Base-by-base conservation (phyloP, 164 flowering plant genomes). In the Malania oleifera region DNA sequence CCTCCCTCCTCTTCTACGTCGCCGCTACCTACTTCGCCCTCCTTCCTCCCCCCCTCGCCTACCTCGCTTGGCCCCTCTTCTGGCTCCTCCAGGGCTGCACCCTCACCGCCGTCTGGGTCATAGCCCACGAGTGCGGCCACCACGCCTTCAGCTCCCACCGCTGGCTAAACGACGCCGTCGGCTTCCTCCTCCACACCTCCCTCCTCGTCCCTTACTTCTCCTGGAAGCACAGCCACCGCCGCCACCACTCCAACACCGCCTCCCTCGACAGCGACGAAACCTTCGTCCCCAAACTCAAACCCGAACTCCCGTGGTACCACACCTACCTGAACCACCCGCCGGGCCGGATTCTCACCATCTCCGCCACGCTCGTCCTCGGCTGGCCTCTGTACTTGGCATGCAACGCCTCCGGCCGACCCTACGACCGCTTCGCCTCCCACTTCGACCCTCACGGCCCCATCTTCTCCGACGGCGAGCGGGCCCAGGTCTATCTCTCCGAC, bases 81-180 rank as follows among this genome's bases (percentile, higher is more conserved):
- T 70, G 91, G 83, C 70, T 51, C 15, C 15, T 67, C 51, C 96
- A 89, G 55, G 93, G 96, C 47, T 78, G 91, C 44, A 67, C 83
- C 48, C 74, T 82, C 19, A 86, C 93, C 7, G 93, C 91, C 0
- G 77, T 89, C 43, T 89, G 96, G 96, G 96, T 89, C 56, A 65
- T 89, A n/a, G 96, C 96, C 23, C 96, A 89, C 35, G 93, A 86
- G 59, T 89, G 96, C 43, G 96, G 96, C 58, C 93, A 89, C 74
- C 96, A 86, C 41, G 91, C 96, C 52, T 86, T 89, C 76, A 81
- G 87, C 54, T 86, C 86, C 67, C 77, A 86, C 70, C 85, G 84
- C n/a, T 84, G 81, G 89, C 82, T 89, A 3, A 89, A 89, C 53
- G 93, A 89, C 84, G 70, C 79, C 0, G 91, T 89, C 25, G 96